Conservation (phyloP, 441 rosid species). For the Corymbia citriodora region DNA sequence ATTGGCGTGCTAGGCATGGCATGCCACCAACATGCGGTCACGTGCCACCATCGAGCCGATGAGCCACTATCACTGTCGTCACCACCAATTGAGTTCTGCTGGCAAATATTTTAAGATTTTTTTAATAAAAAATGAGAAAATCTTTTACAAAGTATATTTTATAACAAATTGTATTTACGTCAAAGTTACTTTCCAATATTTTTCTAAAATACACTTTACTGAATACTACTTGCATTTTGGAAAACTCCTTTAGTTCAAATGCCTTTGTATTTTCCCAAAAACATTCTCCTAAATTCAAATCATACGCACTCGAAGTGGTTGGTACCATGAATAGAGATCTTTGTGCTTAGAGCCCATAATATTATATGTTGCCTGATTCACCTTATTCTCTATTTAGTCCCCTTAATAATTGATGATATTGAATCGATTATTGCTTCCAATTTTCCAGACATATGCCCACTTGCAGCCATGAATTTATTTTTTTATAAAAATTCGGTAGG, state of each 20-base stretch:
- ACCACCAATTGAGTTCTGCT: background rate
- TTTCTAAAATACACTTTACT: background rate
- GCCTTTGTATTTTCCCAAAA: background rate
- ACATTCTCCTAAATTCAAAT: too few species aligned
- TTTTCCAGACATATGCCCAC: background rate
- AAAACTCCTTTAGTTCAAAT: background rate
- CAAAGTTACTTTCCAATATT: background rate
- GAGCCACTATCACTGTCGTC: background rate
- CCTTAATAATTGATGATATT: background rate
- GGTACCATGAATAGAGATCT: background rate
- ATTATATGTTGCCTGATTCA: background rate
- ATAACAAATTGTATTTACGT: background rate
- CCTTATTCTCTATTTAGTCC: background rate
- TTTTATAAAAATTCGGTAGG: background rate
- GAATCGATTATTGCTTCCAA: background rate
- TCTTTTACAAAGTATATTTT: background rate
- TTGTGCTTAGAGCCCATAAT: background rate
- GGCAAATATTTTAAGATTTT: background rate
- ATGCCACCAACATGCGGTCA: too few species aligned
- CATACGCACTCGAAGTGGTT: background rate
- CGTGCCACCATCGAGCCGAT: background rate
- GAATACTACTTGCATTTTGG: background rate
- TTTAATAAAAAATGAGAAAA: background rate
- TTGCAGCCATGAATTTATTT: background rate
- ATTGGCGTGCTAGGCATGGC: background rate